Evolutionary conservation across 2,329 filamentous ascomycete genomes (phyloP).

Genomic region (Gnomoniopsis sp.): DNA sequence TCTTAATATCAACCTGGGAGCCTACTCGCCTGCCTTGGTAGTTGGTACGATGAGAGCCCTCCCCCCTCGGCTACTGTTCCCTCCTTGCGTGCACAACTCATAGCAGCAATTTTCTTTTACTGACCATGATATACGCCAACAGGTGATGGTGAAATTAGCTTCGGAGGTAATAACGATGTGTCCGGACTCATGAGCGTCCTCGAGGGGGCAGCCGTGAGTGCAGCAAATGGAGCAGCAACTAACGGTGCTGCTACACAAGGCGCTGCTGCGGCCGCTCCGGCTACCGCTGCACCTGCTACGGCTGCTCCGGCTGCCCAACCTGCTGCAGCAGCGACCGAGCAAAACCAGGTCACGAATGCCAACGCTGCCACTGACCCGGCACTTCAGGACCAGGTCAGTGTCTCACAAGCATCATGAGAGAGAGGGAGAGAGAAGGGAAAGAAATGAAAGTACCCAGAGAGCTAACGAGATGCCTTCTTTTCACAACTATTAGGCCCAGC

Average conservation of each 20-base stretch:
- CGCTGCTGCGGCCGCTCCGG: slow-evolving; percentile 21
- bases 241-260: slow-evolving; percentile 23
- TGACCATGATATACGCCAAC: slow-evolving; percentile 15
- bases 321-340: slow-evolving; percentile 1
- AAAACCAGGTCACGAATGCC: neutral
- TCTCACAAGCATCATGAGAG: no score
- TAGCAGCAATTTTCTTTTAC: neutral
- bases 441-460: neutral
- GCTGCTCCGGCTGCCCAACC: slow-evolving; percentile 13
- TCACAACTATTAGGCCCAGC: slow-evolving; percentile 29
- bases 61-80: neutral
- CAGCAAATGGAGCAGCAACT: slow-evolving; percentile 28
- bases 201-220: slow-evolving; percentile 42
- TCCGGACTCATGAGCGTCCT: slow-evolving; percentile 42
- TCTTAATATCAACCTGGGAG: slow-evolving; percentile 42
- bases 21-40: slow-evolving; percentile 42
- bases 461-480: slow-evolving; percentile 11
- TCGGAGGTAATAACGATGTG: slow-evolving; percentile 43
- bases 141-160: slow-evolving; percentile 45
- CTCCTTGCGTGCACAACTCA: neutral
- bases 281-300: slow-evolving; percentile 21
- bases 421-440: no score
- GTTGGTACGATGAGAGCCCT: slow-evolving; percentile 23
- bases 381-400: slow-evolving; percentile 33
- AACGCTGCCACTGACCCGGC: slow-evolving; percentile 28